These are phyloP conservation scores for Lanmaoa pseudosensibilis DNA, from an alignment of 768 basidiomycete genomes.

Conservation along the genomic window DNA sequence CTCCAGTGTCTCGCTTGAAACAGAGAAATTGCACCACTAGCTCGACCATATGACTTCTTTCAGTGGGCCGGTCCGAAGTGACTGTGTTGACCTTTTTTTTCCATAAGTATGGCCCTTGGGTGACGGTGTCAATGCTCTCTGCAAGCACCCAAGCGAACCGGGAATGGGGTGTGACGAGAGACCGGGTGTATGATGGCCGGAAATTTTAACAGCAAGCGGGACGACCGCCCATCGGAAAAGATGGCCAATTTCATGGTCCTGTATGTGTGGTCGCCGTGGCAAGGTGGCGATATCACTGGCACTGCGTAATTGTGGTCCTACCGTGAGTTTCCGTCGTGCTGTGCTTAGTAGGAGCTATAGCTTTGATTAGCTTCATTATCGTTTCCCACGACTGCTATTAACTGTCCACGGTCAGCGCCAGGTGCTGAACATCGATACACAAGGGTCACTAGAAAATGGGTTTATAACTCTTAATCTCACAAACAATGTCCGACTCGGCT, in stretches of 20 bases:
- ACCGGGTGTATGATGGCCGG: background rate
- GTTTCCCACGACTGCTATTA: conserved; percentile 26
- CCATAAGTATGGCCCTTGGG: background rate
- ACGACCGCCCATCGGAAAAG: background rate
- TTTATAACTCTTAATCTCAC: conserved; percentile 17
- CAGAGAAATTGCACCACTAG: conserved; percentile 10
- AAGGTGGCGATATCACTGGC: background rate
- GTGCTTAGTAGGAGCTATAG: background rate
- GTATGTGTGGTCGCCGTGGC: background rate
- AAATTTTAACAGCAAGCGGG: background rate
- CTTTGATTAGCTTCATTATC: background rate
- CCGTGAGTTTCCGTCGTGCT: no score
- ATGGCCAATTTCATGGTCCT: background rate
- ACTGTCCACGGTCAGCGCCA: conserved; percentile 9
- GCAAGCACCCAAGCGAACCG: background rate
- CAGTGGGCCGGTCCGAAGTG: background rate
- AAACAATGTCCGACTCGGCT: conserved; percentile 42
- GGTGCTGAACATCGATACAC: conserved; percentile 18
- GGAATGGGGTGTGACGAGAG: background rate
- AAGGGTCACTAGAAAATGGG: conserved; percentile 22
- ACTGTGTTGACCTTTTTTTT: background rate
- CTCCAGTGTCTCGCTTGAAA: conserved; percentile 7
- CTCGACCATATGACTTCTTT: conserved; percentile 3
- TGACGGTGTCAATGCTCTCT: background rate
- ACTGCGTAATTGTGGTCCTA: no score